Percentiles rank a stretch among this genome's conserved stretches.
phyloP scores from a whole-genome alignment of 2,329 filamentous ascomycete species.

The Penicillium freii region DNA sequence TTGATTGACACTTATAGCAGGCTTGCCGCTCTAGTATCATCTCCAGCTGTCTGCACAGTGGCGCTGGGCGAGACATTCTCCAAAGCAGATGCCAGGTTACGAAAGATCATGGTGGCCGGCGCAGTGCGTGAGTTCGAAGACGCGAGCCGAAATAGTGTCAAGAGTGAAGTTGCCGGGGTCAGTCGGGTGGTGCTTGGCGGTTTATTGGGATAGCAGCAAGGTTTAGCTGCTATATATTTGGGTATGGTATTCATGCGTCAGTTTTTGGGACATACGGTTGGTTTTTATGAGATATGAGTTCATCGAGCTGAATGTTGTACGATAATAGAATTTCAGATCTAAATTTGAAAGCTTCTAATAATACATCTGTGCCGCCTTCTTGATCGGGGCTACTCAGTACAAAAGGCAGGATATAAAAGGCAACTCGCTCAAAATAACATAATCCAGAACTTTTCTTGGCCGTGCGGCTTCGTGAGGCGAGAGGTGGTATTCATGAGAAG shows the following conservation, averaged over 20 bases:
- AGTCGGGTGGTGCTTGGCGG: constrained; percentile 88
- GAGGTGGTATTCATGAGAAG: constrained; percentile 12
- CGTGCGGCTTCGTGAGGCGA: constrained; percentile 7
- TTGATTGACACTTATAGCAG: constrained; percentile 87
- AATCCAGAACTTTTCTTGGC: constrained; percentile 12
- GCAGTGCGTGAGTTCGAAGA: constrained; percentile 94
- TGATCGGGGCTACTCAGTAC: background rate
- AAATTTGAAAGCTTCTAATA: constrained; percentile 12
- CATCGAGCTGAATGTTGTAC: constrained; percentile 10
- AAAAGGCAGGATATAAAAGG: background rate
- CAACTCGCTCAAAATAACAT: constrained; percentile 13
- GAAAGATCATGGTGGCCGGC: constrained; percentile 84
- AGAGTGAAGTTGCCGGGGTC: constrained; percentile 78
- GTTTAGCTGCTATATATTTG: background rate
- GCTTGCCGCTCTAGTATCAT: constrained; percentile 71
- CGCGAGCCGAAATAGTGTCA: constrained; percentile 70
- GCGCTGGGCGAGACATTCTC: constrained; percentile 78
- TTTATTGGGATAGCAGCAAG: constrained; percentile 57
- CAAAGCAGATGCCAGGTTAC: constrained; percentile 80
- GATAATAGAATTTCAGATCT: constrained; percentile 12
- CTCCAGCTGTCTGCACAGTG: constrained; percentile 68
- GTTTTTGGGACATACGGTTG: background rate
- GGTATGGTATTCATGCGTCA: background rate
- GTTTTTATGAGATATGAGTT: constrained; percentile 4
- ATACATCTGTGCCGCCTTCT: constrained; percentile 11